Percentiles rank a stretch among this genome's conserved stretches.
phyloP scores from a whole-genome alignment of 2,329 filamentous ascomycete species.

The Coniochaeta hoffmannii region DNA sequence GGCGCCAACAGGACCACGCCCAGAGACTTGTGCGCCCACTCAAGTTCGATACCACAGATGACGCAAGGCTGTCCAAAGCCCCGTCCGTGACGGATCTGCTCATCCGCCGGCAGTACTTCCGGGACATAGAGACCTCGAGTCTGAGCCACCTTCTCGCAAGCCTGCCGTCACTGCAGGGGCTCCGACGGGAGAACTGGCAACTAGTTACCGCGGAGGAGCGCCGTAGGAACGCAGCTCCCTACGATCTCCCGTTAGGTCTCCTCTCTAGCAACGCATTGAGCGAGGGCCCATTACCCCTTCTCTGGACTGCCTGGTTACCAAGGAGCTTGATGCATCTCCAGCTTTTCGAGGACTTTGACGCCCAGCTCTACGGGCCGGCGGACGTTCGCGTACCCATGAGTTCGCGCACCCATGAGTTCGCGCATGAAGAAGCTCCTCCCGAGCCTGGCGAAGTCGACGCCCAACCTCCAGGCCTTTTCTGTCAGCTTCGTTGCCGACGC shows the following conservation, averaged over 20 bases:
- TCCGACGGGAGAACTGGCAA: neutral
- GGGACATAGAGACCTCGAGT: neutral
- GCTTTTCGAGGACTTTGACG: slow-evolving; percentile 2
- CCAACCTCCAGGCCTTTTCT: neutral
- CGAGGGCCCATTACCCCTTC: neutral
- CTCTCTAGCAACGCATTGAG: neutral
- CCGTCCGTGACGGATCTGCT: neutral
- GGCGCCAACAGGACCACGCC: neutral
- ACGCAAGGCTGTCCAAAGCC: neutral
- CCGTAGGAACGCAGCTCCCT: neutral
- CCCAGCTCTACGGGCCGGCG: neutral
- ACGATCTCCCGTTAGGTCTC: neutral
- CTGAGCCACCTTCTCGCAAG: neutral
- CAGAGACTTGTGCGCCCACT: slow-evolving; percentile 1
- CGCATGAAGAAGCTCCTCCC: neutral
- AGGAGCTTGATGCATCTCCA: neutral
- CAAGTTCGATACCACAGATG: neutral
- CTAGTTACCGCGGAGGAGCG: neutral
- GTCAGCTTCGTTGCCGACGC: neutral
- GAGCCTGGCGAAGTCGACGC: neutral
- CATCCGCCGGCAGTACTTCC: slow-evolving; percentile 2
- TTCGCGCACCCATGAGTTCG: neutral
- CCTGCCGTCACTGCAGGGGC: neutral
- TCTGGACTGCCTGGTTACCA: neutral
- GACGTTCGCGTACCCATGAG: neutral